These are phyloP conservation scores for Vitis labrusca DNA, from an alignment of 164 flowering plant genomes.

Conservation along the genomic window DNA sequence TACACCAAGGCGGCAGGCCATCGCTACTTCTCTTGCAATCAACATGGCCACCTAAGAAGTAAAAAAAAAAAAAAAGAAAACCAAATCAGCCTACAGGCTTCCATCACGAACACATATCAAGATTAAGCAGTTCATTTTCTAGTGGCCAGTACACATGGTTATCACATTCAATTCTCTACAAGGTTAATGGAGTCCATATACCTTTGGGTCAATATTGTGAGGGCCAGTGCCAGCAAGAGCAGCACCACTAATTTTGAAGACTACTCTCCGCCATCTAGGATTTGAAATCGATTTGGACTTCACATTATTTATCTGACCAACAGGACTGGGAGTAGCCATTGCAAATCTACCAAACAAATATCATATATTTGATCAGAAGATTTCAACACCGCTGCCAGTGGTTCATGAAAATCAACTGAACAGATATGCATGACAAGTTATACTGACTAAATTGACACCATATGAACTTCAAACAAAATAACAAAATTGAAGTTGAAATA, in stretches of 20 bases:
- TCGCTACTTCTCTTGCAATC: slow-evolving; percentile 85
- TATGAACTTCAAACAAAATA: too few species aligned
- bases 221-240: slow-evolving; percentile 74
- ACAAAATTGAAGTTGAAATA: too few species aligned
- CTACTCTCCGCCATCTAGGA: slow-evolving; percentile 88
- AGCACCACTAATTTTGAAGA: slow-evolving; percentile 90
- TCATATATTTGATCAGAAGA: not conserved
- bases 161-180: not conserved
- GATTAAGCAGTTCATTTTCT: not conserved
- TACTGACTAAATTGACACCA: not conserved
- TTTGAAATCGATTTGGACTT: slow-evolving; percentile 57
- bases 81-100: slow-evolving; percentile 12
- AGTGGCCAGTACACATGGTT: not conserved
- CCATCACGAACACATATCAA: not conserved
- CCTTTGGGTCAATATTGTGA: slow-evolving; percentile 92
- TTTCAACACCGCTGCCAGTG: too few species aligned
- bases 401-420: not conserved
- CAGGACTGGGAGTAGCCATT: slow-evolving; percentile 34
- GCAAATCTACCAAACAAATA: slow-evolving; percentile 44
- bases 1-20: slow-evolving; percentile 76
- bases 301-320: slow-evolving; percentile 37
- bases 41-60: slow-evolving; percentile 64
- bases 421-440: not conserved
- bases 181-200: slow-evolving; percentile 12
- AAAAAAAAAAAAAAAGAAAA: slow-evolving; percentile 5